Conservation (phyloP, 768 basidiomycete genomes). For the Hebeloma cylindrosporum region DNA sequence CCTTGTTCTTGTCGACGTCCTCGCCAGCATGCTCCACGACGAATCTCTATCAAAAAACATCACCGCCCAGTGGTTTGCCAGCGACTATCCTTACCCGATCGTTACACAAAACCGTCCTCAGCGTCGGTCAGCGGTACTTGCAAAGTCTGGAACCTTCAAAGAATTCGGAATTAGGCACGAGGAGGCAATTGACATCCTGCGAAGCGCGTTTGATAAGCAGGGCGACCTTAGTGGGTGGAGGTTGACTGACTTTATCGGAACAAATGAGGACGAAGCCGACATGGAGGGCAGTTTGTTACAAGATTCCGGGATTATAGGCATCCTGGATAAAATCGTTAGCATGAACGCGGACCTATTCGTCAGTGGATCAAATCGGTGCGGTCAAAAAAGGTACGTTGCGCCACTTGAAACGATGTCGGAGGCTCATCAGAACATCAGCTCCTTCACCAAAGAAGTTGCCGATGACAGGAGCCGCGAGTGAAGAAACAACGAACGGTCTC, state of each 20-base stretch:
- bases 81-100: conserved; percentile 46
- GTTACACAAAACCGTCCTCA: conserved; percentile 13
- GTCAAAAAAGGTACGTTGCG: conserved; percentile 42
- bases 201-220: conserved; percentile 40
- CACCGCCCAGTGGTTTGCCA: conserved; percentile 53
- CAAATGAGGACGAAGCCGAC: conserved; percentile 19
- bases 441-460: conserved; percentile 54
- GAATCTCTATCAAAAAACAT: conserved; percentile 30
- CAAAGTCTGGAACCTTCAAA: conserved; percentile 48
- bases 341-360: conserved; percentile 50
- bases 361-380: conserved; percentile 47
- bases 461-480: conserved; percentile 37
- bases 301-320: conserved; percentile 53
- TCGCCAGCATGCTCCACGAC: conserved; percentile 35
- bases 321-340: conserved; percentile 58
- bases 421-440: conserved; percentile 35
- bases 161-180: conserved; percentile 41
- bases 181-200: conserved; percentile 44
- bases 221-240: conserved; percentile 41
- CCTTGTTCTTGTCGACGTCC: conserved; percentile 43
- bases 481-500: conserved; percentile 14
- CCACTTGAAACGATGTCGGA: neutral
- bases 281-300: conserved; percentile 33
- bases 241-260: conserved; percentile 44
- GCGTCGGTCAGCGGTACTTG: conserved; percentile 9